Evolutionary conservation across 805 yeast species (phyloP), one percentile per base, ranked within the genome.

Genomic region (Hyphopichia homilentoma): DNA sequence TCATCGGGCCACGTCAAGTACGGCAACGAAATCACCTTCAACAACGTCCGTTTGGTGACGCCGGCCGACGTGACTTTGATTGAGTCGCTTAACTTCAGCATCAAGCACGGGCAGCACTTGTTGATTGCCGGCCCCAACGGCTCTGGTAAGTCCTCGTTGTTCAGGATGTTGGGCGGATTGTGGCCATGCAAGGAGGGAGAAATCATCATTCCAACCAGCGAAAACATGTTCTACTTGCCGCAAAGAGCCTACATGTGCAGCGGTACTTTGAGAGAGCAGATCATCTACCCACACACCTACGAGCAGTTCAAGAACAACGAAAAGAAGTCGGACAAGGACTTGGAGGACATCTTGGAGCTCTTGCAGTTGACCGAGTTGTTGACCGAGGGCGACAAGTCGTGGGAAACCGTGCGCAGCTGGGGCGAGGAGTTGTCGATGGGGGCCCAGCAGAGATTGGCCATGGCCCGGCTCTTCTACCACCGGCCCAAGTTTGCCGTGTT

Each of bases 101-200:
- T 89, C 33, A 75, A 81, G 40, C 82, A 77, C 21, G 96, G 96
- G 21, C 81, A 88, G 32, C 93, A 89, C 57, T 65, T 89, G 31
- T 68, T 89, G 33, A 88, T 89, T 52, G 88, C 90, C 7, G 97
- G 97, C 0, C 97, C 97, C 9, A 89, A 89, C 52, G 97, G 97
- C 1, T 84, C 95, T 41, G 97, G 97, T 17, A 89, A 89, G 60
- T 88, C 96, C 0, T 89, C 97, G 0, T 64, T 89, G 36, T 89
- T 89, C 57, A 75, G 97, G 52, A 76, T 89, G 48, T 70, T 89
- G 29, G 96, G 97, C 34, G 96, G 96, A 0, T 68, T 89, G 44
- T 89, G 97, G 97, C 95, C 93, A 3, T 80, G 88, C 14, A 65
- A 72, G 27, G 57, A 61, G 8, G 81, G 81, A 8, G 54, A 60